Base-by-base conservation (phyloP, 257 asterid genomes). In the Agastache rugosa region DNA sequence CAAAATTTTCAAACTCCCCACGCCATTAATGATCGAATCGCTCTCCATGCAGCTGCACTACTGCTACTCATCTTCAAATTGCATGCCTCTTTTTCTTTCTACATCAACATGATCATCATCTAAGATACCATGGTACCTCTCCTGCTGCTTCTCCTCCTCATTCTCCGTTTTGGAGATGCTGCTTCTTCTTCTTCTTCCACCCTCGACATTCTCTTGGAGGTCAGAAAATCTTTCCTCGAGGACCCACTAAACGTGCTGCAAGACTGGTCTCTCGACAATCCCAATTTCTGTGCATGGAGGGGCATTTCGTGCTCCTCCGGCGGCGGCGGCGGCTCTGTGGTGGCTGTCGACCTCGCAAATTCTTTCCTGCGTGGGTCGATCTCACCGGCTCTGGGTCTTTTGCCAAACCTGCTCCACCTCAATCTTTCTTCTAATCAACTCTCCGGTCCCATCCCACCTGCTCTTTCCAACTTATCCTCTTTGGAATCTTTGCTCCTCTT, bases 361-460 rank as follows among this genome's bases (percentile, higher is more conserved):
- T 85, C 77, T 51, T 87, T 93, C 8, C 82, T 93, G 0, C 19
- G 63, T 9, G 98, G 98, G 65, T 51, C 96, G 4, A 69, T 93
- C 17, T 85, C 98, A 55, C 91, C 97, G 10, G 77, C 96, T 1
- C 70, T 93, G n/a, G 85, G 78, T 74, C 85, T 73, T 12, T 68
- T 93, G 47, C 80, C 76, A 29, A 60, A 89, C 92, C 96, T 93
- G 82, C 93, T 89, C 93, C 94, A 78, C 85, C 96, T 91, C 51
- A 86, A 89, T 73, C 93, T 93, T 55, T 91, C 97, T 63, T 74
- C 82, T 54, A 91, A 93, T 59, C 59, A 8, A 5, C 86, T 90
- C 72, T 69, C 96, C 17, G 97, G 97, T 41, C 89, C 97, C 93
- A 91, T 91, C 41, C 98, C 98, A 88, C 83, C 97, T 75, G 44